Conservation (phyloP, 352 stramenopile genomes). For the Globisporangium solare region DNA sequence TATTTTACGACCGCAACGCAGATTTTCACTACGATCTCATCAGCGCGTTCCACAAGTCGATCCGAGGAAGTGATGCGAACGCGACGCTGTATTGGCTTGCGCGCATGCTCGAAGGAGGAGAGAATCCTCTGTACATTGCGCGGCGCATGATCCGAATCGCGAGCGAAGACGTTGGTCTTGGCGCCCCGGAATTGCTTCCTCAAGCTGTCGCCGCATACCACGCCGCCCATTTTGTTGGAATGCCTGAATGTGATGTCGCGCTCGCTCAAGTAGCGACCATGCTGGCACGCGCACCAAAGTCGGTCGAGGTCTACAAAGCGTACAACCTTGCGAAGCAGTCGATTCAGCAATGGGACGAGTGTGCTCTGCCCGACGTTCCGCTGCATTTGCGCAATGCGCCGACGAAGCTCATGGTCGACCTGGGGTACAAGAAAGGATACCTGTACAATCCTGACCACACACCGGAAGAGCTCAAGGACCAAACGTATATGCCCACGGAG, state of each 20-base stretch:
- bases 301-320: conserved; percentile 76
- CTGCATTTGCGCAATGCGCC: conserved; percentile 80
- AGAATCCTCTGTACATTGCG: conserved; percentile 80
- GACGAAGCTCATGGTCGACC: conserved; percentile 71
- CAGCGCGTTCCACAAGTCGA: conserved; percentile 81
- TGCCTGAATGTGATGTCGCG: conserved; percentile 84
- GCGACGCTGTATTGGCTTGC: conserved; percentile 82
- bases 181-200: conserved; percentile 57
- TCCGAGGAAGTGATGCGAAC: conserved; percentile 79
- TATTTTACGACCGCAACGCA: conserved; percentile 82
- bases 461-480: conserved; percentile 57
- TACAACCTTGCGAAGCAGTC: conserved; percentile 77
- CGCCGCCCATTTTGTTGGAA: conserved; percentile 67
- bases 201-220: conserved; percentile 73
- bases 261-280: conserved; percentile 77
- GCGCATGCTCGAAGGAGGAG: conserved; percentile 82
- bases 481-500: conserved; percentile 81
- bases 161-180: conserved; percentile 80
- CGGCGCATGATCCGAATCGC: conserved; percentile 80
- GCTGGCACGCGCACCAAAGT: conserved; percentile 79
- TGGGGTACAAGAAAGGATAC: conserved; percentile 77
- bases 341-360: conserved; percentile 48
- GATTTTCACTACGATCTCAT: conserved; percentile 87
- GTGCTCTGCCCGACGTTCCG: conserved; percentile 65
- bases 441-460: conserved; percentile 81